Base-by-base conservation (phyloP, 108 stramenopile species). In the Nannochloropsis gaditana region DNA sequence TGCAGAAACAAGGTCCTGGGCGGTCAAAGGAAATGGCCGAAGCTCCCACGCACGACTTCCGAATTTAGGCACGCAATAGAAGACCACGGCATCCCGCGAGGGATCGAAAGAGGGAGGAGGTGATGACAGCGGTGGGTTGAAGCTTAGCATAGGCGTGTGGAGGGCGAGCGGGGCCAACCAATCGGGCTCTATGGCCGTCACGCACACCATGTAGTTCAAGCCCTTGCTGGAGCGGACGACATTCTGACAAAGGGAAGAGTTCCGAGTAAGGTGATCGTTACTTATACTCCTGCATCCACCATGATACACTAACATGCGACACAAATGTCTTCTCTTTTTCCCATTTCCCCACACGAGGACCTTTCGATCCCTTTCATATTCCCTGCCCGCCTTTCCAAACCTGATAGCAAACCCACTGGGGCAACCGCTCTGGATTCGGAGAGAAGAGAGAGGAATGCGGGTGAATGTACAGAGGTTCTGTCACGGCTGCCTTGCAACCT, bases 391-490 rank as follows among this genome's bases (percentile, higher is more conserved):
- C 43, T 50, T 11, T 10, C n/a, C 2, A 41, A 21, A 87, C 87
- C 87, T 87, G 87, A 43, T 87, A 87, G 19, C 83, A 83, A 11
- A 87, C 84, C 87, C 87, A 87, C 44, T 87, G 79, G 42, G 87
- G 87, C 43, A 87, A 80, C 21, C 84, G 83, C 21, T 45, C 45
- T 19, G 87, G 87, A 45, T 87, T 83, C n/a, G 83, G 59, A 17
- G 87, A 87, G 80, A 87, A 87, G 15, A 84, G 3, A 15, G 45
- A 31, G 21, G 89, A 89, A 79, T 82, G 73, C 83, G 81, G 80
- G 43, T 85, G 83, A 45, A 89, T 86, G 85, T 89, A 89, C 83
- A 89, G 84, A 41, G 89, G 89, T 79, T 86, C 89, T 41, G 59
- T 84, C 59, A 89, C 44, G 42, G 85, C 89, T 41, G 82, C 73